phyloP scores from a whole-genome alignment of 2,329 filamentous ascomycete species.

The Cercospora zeae-maydis region DNA sequence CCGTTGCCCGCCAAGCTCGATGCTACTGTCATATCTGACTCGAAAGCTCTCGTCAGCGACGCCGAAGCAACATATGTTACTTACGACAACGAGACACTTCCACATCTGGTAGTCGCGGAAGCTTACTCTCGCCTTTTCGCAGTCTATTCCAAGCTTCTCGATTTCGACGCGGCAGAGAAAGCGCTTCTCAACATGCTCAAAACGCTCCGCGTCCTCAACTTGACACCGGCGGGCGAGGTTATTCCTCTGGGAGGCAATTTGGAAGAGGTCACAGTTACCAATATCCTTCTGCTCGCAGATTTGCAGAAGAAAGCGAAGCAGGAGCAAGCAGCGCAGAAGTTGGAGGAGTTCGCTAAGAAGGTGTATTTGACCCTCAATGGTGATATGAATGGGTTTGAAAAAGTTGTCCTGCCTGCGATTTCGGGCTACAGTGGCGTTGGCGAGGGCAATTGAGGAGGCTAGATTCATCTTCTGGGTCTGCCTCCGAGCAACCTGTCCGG shows the following conservation, averaged over 20 bases:
- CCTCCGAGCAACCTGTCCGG: neutral
- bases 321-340: neutral
- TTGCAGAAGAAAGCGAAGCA: neutral
- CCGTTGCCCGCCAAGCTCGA: conserved; percentile 3
- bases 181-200: conserved; percentile 3
- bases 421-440: neutral
- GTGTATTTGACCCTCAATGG: conserved; percentile 13
- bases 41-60: conserved; percentile 4
- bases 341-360: conserved; percentile 8
- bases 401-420: neutral
- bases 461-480: neutral
- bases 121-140: conserved; percentile 9
- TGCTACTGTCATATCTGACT: neutral
- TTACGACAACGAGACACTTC: neutral
- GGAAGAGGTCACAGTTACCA: conserved; percentile 2
- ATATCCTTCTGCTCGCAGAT: conserved; percentile 8
- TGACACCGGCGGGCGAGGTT: neutral
- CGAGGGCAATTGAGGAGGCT: neutral
- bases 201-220: neutral
- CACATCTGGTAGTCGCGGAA: conserved; percentile 7
- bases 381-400: conserved; percentile 10
- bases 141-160: conserved; percentile 2
- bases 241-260: neutral
- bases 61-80: neutral
- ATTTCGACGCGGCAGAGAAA: conserved; percentile 7